phyloP scores from a whole-genome alignment of 768 basidiomycete genomes.

The Omphalotus guepiniiformis region DNA sequence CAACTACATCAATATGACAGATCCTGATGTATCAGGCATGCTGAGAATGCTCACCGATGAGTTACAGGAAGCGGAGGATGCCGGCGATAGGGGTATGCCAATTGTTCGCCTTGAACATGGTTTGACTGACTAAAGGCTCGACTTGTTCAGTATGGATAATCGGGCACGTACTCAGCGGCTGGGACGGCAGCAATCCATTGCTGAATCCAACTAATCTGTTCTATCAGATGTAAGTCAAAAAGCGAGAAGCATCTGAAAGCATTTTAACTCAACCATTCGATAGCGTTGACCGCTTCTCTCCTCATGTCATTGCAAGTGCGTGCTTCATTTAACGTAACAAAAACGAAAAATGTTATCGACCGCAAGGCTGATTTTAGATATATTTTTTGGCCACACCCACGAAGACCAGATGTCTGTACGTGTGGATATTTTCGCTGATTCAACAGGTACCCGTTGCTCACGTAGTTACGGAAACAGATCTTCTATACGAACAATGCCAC shows the following conservation, averaged over 20 bases:
- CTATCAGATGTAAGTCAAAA: slow-evolving; percentile 46
- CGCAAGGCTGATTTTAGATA: slow-evolving; percentile 36
- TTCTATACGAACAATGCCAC: slow-evolving; percentile 74
- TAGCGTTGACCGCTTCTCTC: slow-evolving; percentile 74
- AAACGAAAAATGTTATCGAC: slow-evolving; percentile 13
- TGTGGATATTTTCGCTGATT: slow-evolving; percentile 3
- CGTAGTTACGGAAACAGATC: slow-evolving; percentile 38
- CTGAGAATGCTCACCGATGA: slow-evolving; percentile 75
- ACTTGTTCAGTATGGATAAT: slow-evolving; percentile 40
- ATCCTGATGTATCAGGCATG: slow-evolving; percentile 71
- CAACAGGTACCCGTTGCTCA: background rate
- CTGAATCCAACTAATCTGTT: slow-evolving; percentile 63
- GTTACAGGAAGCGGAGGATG: slow-evolving; percentile 74
- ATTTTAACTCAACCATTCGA: background rate
- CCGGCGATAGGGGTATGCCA: slow-evolving; percentile 60
- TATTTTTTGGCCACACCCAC: slow-evolving; percentile 79
- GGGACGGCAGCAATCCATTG: slow-evolving; percentile 70
- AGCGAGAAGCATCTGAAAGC: too few species aligned
- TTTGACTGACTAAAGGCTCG: background rate
- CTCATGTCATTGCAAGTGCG: slow-evolving; percentile 73
- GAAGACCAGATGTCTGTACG: slow-evolving; percentile 65
- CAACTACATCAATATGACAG: slow-evolving; percentile 71
- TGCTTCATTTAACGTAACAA: slow-evolving; percentile 12
- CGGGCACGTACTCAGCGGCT: slow-evolving; percentile 56
- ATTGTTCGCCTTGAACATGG: slow-evolving; percentile 4